Evolutionary conservation across 2,329 filamentous ascomycete species (phyloP), one percentile per base, ranked within the genome.

Genomic region (Pseudogymnoascus sp.): DNA sequence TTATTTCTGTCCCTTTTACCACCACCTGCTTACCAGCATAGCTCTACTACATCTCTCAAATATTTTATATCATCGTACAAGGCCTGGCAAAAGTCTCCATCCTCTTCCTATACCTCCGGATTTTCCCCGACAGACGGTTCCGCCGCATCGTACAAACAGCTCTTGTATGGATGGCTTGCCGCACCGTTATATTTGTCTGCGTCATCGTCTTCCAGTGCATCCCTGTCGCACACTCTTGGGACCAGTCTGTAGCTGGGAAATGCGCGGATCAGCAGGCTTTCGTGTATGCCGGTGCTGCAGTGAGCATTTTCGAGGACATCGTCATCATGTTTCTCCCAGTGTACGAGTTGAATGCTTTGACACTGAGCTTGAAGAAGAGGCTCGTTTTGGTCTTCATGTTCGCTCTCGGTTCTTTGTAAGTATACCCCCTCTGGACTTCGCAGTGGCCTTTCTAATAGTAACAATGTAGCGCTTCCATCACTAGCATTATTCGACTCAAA

Each of bases 251-350:
- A 1, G 14, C 19, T 21, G 62, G 67, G 4, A 75, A 76, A 35
- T 89, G 86, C 70, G 84, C 80, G 63, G 81, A 87, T 70, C 83
- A 87, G 59, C 78, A 86, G 64, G 86, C 83, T 1, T 78, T 88
- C 21, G 87, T 87, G 68, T 82, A 88, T 7, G 85, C 83, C 7
- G 88, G 85, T 1, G 84, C 86, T 1, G 86, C 85, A 0, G 79
- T 88, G 61, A 88, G 88, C 72, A 85, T 89, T 66, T 82, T 85
- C 61, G 87, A 86, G n/a, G 86, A 89, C 67, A 73, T 89, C 31
- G 82, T 83, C 37, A 83, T 89, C 33, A 75, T 89, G 11, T 81
- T 87, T 56, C 76, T 88, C 8, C 86, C 86, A 0, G 84, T 88
- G 75, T 85, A 86, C 1, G 83, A 87, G 38, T 73, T 89, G 61